phyloP scores from a whole-genome alignment of 1,139 yeast species.

The Zygotorulaspora mrakii region DNA sequence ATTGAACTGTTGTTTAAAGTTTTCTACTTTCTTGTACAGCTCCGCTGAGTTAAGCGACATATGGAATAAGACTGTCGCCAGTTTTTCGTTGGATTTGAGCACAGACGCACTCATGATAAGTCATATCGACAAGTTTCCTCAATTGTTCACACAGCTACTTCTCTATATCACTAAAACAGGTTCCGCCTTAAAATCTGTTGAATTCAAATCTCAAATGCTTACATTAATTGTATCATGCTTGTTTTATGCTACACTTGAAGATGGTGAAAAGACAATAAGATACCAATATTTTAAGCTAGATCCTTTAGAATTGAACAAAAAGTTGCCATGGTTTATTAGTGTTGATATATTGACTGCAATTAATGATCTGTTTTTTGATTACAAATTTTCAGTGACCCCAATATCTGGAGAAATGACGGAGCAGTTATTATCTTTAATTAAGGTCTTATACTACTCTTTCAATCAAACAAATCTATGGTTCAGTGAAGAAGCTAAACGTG shows the following conservation, averaged over 20 bases:
- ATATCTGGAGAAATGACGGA: slow-evolving; percentile 16
- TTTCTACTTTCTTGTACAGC: slow-evolving; percentile 35
- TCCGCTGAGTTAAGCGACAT: slow-evolving; percentile 20
- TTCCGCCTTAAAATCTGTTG: slow-evolving; percentile 23
- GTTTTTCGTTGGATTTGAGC: slow-evolving; percentile 9
- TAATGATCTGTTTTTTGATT: slow-evolving; percentile 34
- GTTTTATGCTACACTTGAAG: slow-evolving; percentile 42
- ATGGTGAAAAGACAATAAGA: slow-evolving; percentile 43
- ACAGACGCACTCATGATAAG: slow-evolving; percentile 27
- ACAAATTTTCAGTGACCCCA: slow-evolving; percentile 19
- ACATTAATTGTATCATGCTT: slow-evolving; percentile 42
- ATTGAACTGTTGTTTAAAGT: slow-evolving; percentile 48
- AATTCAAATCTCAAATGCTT: slow-evolving; percentile 35
- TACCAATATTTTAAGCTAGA: slow-evolving; percentile 32
- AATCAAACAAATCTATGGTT: slow-evolving; percentile 38
- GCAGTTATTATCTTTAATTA: slow-evolving; percentile 34
- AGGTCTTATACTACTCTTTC: slow-evolving; percentile 37
- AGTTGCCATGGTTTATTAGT: slow-evolving; percentile 39
- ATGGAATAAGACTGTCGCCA: slow-evolving; percentile 23
- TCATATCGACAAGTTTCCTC: slow-evolving; percentile 39
- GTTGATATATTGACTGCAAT: slow-evolving; percentile 26
- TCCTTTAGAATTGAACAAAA: slow-evolving; percentile 28
- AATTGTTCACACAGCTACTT: slow-evolving; percentile 40
- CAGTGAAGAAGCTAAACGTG: slow-evolving; percentile 22
- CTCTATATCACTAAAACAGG: slow-evolving; percentile 25